Evolutionary conservation across 2,329 filamentous ascomycete genomes (phyloP), one percentile per base, ranked within the genome.

Genomic region (Fusarium napiforme): DNA sequence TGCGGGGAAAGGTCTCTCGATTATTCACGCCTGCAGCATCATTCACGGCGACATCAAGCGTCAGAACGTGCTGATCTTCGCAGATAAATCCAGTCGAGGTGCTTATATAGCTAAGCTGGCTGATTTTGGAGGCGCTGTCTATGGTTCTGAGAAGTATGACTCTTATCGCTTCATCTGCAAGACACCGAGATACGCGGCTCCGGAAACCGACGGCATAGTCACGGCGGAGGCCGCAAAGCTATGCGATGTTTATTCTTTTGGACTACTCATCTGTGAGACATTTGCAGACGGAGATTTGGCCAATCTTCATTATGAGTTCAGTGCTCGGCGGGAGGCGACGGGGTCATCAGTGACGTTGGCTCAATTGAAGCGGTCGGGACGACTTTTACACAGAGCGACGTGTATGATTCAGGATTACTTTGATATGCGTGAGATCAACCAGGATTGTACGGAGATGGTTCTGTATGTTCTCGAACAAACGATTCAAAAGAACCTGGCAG

Each of bases 101-200:
- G 16, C 11, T 23, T 60, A 32, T 26, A 2, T 40, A 8, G 57
- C 57, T 4, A 60, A 60, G 9, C 4, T 60, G 1, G 57, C 57
- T 5, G 58, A 60, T 4, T 60, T 60, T 19, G 58, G 58, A 19
- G 58, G 46, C 0, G 58, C 58, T 19, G 36, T 60, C 1, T 43
- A 60, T 28, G 58, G 47, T 9, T 60, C 58, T 7, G 46, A 55
- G 12, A 60, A 60, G 46, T 7, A 43, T 12, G 58, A 60, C n/a
- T 60, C 58, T 60, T 60, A 60, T 42, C 58, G 58, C n/a, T 55
- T 60, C 5, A 60, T 60, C 8, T 60, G 58, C 58, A 60, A 60
- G 36, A 60, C 58, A 3, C 58, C 58, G 3, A 23, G 47, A 55
- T 60, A 55, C 11, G 58, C 58, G 3, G 58, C 58, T 5, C 58